Evolutionary conservation across 371 early-diverging fungal genomes (phyloP).

Genomic region (Circinella minor): DNA sequence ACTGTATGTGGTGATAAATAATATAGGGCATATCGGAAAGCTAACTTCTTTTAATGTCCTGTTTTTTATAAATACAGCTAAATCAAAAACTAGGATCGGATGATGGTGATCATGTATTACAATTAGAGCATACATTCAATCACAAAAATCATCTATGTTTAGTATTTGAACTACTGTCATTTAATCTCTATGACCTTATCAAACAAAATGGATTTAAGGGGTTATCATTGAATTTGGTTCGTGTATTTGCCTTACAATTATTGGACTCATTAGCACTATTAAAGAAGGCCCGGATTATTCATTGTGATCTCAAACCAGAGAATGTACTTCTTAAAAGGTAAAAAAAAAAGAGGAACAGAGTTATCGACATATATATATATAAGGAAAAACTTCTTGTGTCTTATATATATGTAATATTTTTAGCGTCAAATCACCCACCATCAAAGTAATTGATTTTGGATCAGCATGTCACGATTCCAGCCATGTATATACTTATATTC

Average conservation of each 20-base stretch:
- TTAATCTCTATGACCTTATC: slow-evolving; percentile 96
- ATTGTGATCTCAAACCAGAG: slow-evolving; percentile 99
- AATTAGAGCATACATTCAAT: slow-evolving; percentile 90
- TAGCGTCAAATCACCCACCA: slow-evolving; percentile 78
- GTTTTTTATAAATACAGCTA: slow-evolving; percentile 46
- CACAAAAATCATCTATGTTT: slow-evolving; percentile 95
- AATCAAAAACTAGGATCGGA: slow-evolving; percentile 79
- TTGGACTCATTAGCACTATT: slow-evolving; percentile 87
- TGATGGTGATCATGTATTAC: slow-evolving; percentile 83
- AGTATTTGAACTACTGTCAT: slow-evolving; percentile 93
- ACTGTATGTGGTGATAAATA: too few species aligned
- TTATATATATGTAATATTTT: not conserved
- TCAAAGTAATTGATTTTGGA: slow-evolving; percentile 99
- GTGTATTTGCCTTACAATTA: slow-evolving; percentile 83
- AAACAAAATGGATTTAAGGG: slow-evolving; percentile 96
- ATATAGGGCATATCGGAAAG: too few species aligned
- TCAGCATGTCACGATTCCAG: slow-evolving; percentile 93
- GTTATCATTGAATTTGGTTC: slow-evolving; percentile 85
- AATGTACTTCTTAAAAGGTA: slow-evolving; percentile 91
- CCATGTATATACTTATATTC: slow-evolving; percentile 95
- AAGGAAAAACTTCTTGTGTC: too few species aligned
- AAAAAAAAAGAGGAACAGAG: too few species aligned
- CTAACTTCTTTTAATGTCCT: too few species aligned
- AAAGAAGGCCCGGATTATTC: slow-evolving; percentile 89
- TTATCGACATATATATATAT: too few species aligned